phyloP scores from a whole-genome alignment of 192 early-diverging fungal species.

The Backusella psychrophila region DNA sequence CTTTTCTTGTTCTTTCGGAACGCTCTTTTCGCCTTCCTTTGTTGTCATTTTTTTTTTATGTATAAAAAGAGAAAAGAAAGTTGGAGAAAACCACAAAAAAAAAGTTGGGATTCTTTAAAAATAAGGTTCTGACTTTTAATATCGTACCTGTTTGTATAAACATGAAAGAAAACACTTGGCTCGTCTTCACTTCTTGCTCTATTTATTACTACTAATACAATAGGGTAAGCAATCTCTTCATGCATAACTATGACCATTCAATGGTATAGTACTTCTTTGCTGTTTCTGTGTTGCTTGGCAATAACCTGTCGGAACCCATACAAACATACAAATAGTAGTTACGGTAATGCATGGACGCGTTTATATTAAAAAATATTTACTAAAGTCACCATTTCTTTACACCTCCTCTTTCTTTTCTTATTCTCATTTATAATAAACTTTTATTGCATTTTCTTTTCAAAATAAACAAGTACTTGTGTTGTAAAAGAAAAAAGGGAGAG shows the following conservation, averaged over 20 bases:
- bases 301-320: not conserved
- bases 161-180: not conserved
- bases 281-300: not conserved
- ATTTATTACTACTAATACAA: not conserved
- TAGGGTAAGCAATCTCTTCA: no score
- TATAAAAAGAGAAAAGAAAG: not conserved
- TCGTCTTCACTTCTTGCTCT: not conserved
- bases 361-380: not conserved
- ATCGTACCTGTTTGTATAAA: not conserved
- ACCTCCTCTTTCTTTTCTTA: no score
- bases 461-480: no score
- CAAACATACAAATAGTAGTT: not conserved
- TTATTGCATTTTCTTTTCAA: no score
- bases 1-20: not conserved
- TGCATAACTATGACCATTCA: no score
- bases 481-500: no score
- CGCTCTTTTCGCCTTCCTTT: not conserved
- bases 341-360: not conserved
- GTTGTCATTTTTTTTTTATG: not conserved
- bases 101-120: not conserved
- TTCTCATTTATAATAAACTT: no score
- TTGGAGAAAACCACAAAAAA: not conserved
- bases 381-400: not conserved
- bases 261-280: no score
- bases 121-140: not conserved